These are phyloP conservation scores for Solanum ossicruentum DNA, from an alignment of 257 asterid genomes.

Conservation along the genomic window DNA sequence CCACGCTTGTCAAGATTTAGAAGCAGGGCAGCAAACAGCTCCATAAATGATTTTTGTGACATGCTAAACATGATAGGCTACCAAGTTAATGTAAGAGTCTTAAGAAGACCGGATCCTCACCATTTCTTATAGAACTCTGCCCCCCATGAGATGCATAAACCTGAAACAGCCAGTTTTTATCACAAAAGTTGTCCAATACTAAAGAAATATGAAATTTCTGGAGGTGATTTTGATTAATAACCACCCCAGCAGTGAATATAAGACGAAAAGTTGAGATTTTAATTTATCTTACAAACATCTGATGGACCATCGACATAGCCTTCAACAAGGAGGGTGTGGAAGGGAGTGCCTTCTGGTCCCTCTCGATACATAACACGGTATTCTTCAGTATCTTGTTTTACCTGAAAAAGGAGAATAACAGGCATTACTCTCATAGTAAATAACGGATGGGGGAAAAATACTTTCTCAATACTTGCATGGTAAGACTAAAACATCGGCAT, in stretches of 20 bases:
- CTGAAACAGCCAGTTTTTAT: constrained; percentile 18
- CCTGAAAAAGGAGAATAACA: constrained; percentile 20
- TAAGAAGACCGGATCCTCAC: constrained; percentile 9
- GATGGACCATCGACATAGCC: constrained; percentile 87
- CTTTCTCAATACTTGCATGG: background rate
- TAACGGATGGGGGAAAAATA: background rate
- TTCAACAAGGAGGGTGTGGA: constrained; percentile 72
- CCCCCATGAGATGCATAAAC: constrained; percentile 75
- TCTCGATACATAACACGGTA: constrained; percentile 85
- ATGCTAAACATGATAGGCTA: background rate
- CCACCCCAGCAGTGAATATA: background rate
- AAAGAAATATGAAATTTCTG: background rate
- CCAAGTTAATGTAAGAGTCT: background rate
- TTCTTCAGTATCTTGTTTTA: constrained; percentile 80
- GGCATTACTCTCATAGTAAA: background rate
- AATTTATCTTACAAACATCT: constrained; percentile 73
- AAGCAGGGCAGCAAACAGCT: background rate
- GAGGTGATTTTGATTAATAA: background rate
- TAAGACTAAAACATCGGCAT: background rate
- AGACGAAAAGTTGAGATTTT: constrained; percentile 1
- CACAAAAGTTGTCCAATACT: background rate
- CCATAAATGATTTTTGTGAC: background rate
- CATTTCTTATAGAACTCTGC: constrained; percentile 60
- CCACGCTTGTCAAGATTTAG: background rate
- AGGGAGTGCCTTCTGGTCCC: constrained; percentile 87